Percentiles rank a stretch among this genome's conserved stretches.
phyloP scores from a whole-genome alignment of 805 yeast genomes.

The Sporopachydermia quercuum region DNA sequence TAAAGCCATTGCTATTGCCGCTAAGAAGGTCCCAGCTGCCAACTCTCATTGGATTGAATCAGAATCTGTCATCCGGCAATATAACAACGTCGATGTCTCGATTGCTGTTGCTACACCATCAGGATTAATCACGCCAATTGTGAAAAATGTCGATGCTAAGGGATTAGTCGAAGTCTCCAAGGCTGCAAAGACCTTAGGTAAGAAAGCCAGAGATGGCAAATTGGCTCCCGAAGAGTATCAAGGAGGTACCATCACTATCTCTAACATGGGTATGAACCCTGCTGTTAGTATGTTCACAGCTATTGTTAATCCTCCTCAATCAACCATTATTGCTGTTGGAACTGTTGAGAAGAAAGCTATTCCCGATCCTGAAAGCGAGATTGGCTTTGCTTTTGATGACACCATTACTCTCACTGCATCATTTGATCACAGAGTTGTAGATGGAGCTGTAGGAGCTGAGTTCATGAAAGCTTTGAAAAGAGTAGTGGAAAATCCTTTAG shows the following conservation, averaged over 20 bases:
- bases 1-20: slow-evolving; percentile 89
- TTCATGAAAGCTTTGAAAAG: slow-evolving; percentile 86
- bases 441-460: slow-evolving; percentile 97
- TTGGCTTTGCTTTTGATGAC: slow-evolving; percentile 86
- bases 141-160: slow-evolving; percentile 72
- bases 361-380: slow-evolving; percentile 80
- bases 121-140: slow-evolving; percentile 94
- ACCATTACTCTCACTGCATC: slow-evolving; percentile 89
- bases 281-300: slow-evolving; percentile 92
- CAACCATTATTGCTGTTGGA: slow-evolving; percentile 87
- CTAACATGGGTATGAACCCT: slow-evolving; percentile 96
- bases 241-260: slow-evolving; percentile 98
- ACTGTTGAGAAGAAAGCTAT: slow-evolving; percentile 86
- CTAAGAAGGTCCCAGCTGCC: slow-evolving; percentile 80
- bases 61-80: slow-evolving; percentile 86
- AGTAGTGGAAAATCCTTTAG: slow-evolving; percentile 91
- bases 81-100: slow-evolving; percentile 83
- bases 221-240: slow-evolving; percentile 93
- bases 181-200: slow-evolving; percentile 83
- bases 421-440: slow-evolving; percentile 94
- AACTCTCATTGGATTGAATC: slow-evolving; percentile 87
- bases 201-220: slow-evolving; percentile 91
- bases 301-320: slow-evolving; percentile 95
- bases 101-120: slow-evolving; percentile 98
- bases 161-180: slow-evolving; percentile 74